phyloP scores from a whole-genome alignment of 441 rosid species.

The Mallotus japonicus region DNA sequence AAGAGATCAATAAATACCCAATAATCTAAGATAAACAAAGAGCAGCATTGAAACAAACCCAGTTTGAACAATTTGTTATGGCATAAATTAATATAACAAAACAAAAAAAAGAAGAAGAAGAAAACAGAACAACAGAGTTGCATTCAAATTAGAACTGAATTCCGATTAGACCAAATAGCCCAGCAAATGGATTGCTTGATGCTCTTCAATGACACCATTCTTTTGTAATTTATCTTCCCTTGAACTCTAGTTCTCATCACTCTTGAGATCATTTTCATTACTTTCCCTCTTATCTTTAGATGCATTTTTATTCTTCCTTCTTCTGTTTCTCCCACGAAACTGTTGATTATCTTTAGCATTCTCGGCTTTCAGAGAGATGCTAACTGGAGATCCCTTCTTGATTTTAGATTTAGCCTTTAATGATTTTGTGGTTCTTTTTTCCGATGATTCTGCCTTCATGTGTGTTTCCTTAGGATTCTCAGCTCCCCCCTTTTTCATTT shows the following conservation, averaged over 20 bases:
- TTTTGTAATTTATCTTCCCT: constrained; percentile 27
- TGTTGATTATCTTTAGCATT: constrained; percentile 26
- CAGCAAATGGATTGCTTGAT: too few relatives aligned
- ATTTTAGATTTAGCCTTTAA: constrained; percentile 38
- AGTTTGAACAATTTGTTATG: too few relatives aligned
- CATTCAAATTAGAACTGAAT: too few relatives aligned
- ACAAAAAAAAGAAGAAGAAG: too few relatives aligned
- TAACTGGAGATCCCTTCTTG: constrained; percentile 37
- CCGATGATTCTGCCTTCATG: constrained; percentile 33
- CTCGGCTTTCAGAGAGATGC: constrained; percentile 27
- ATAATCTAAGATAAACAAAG: too few relatives aligned
- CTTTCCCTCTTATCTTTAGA: constrained; percentile 22
- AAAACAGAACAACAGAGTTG: too few relatives aligned
- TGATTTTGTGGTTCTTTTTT: constrained; percentile 32
- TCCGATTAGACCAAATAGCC: too few relatives aligned
- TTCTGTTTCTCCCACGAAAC: constrained; percentile 22
- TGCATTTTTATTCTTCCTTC: constrained; percentile 22
- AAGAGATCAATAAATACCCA: too few relatives aligned
- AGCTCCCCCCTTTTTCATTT: constrained; percentile 9
- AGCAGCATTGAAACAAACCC: too few relatives aligned
- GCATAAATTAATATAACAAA: too few relatives aligned
- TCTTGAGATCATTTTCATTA: constrained; percentile 18
- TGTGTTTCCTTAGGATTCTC: constrained; percentile 25
- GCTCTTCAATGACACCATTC: constrained; percentile 21
- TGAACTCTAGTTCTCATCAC: constrained; percentile 29